Evolutionary conservation across 78 protist species (phyloP).

Genomic region (Planoprotostelium fungivorum): DNA sequence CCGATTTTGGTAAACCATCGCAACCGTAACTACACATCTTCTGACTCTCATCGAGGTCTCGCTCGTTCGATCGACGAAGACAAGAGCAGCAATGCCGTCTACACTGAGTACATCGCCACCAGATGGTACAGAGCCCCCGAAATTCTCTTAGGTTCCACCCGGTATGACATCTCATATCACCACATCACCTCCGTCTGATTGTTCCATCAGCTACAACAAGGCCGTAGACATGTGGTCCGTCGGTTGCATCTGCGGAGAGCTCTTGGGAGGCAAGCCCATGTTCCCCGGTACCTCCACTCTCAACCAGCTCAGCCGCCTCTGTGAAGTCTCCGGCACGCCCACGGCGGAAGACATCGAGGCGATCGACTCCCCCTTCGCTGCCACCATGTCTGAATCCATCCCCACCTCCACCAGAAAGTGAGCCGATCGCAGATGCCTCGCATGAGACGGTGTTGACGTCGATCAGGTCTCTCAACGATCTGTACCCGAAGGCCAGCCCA

Average conservation of each 20-base stretch:
- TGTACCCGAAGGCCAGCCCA: conserved; percentile 85
- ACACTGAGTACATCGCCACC: conserved; percentile 99
- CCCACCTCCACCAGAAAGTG: conserved; percentile 51
- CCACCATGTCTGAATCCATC: conserved; percentile 81
- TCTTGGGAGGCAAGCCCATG: conserved; percentile 91
- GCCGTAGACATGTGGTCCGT: conserved; percentile 81
- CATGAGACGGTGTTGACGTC: background rate
- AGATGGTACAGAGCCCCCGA: conserved; percentile 97
- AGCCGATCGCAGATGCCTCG: background rate
- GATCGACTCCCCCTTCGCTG: conserved; percentile 80
- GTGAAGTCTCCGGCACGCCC: conserved; percentile 88
- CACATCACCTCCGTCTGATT: too few relatives aligned
- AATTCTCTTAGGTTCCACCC: conserved; percentile 94
- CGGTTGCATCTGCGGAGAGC: conserved; percentile 96
- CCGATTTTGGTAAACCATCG: conserved; percentile 90
- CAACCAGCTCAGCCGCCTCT: conserved; percentile 91
- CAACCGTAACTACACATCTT: background rate
- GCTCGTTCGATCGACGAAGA: conserved; percentile 50
- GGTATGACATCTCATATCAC: background rate
- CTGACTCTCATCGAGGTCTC: conserved; percentile 18
- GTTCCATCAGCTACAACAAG: conserved; percentile 19
- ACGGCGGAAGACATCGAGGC: conserved; percentile 82
- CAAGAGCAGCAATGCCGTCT: conserved; percentile 58
- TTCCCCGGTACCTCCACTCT: conserved; percentile 96
- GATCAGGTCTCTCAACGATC: conserved; percentile 37